Base-by-base conservation (phyloP, 1,284 basidiomycete genomes). In the Singerocomus inundabilis region DNA sequence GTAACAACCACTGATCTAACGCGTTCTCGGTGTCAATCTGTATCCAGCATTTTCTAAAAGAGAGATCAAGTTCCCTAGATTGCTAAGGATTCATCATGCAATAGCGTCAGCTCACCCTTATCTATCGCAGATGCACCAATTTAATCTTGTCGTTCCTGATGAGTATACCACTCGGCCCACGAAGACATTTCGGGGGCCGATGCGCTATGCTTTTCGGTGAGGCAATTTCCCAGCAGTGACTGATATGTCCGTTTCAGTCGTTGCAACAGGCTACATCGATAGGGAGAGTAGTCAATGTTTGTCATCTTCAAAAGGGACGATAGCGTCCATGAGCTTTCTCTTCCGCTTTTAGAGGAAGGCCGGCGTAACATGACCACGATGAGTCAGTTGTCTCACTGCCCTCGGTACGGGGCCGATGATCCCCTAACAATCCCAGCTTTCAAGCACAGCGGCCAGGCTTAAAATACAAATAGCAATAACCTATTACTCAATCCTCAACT, bases 401-500 rank as follows among this genome's bases (percentile, higher is more conserved):
- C n/a, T n/a, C n/a, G n/a, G n/a, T n/a, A n/a, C n/a, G n/a, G n/a
- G n/a, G n/a, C n/a, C n/a, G n/a, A n/a, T n/a, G n/a, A 30, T 11
- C 56, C 29, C 53, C 53, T 56, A 52, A 41, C 29, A 6, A 35
- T 16, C 32, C 30, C 52, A n/a, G 28, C 33, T 52, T 29, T 28
- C 31, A 53, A 21, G 51, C n/a, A 49, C 24, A 49, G 39, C 15
- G 26, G 31, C 51, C 10, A 15, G 6, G n/a, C 32, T 30, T 29
- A 1, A n/a, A n/a, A 24, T 51, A 57, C 55, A 62, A 55, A 54
- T 49, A 11, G 24, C 18, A 39, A 25, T 24, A n/a, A n/a, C n/a
- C n/a, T n/a, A n/a, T n/a, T n/a, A n/a, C 24, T 25, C 30, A 31
- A 42, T 29, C 43, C 3, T 24, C 37, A 70, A 67, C 13, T 67